These are phyloP conservation scores for Tylopilus rubrobrunneus DNA, from an alignment of 768 basidiomycete species.

Conservation along the genomic window DNA sequence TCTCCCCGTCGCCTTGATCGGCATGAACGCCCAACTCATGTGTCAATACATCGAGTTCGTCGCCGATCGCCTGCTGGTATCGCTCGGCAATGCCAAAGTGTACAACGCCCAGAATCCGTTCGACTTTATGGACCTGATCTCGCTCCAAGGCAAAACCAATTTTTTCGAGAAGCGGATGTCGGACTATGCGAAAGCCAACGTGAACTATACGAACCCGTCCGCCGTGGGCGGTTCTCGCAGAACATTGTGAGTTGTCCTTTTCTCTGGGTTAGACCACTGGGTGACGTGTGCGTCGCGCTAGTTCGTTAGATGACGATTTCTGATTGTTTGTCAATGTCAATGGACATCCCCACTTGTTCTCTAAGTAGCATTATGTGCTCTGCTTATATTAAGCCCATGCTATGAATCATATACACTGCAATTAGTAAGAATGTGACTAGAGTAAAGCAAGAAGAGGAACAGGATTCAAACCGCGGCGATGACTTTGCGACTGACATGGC, in stretches of 20 bases:
- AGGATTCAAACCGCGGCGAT: not conserved
- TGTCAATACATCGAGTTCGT: constrained; percentile 88
- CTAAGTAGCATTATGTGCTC: not conserved
- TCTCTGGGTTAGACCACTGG: too few species aligned
- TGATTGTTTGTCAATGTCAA: not conserved
- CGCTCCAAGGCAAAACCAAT: constrained; percentile 91
- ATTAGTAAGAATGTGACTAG: not conserved
- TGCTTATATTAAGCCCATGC: not conserved
- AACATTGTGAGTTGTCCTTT: constrained; percentile 33
- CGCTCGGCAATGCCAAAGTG: constrained; percentile 75
- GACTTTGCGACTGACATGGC: constrained; percentile 58
- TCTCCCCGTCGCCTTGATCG: constrained; percentile 79
- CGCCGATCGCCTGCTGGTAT: constrained; percentile 82
- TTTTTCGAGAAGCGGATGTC: constrained; percentile 94
- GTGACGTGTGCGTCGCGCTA: not conserved
- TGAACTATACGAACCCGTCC: constrained; percentile 32
- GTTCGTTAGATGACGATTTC: constrained; percentile 20
- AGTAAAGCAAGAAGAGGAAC: too few species aligned
- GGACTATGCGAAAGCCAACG: constrained; percentile 64
- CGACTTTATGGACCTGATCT: constrained; percentile 94
- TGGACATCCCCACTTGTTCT: not conserved
- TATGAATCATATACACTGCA: not conserved
- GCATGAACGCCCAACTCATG: constrained; percentile 88
- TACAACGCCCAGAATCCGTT: constrained; percentile 79
- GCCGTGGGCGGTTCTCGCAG: constrained; percentile 7